Conservation (phyloP, 2,329 filamentous ascomycete genomes). For the Epicoccum sorghinum region DNA sequence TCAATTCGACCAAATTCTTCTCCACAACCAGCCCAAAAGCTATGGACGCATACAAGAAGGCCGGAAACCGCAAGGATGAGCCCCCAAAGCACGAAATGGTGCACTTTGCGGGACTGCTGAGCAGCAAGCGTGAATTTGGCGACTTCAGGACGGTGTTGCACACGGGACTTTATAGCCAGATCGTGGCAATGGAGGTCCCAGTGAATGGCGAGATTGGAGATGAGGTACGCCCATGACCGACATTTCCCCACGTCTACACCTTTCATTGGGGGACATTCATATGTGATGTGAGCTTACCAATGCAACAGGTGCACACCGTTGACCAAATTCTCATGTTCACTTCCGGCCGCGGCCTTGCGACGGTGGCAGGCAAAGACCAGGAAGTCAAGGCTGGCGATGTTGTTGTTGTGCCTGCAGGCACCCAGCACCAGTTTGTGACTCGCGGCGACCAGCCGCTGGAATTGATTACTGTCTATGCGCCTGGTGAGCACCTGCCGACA, state of each 20-base stretch:
- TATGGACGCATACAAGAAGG: constrained; percentile 33
- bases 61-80: constrained; percentile 34
- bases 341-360: constrained; percentile 63
- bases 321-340: constrained; percentile 71
- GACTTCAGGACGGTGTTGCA: constrained; percentile 68
- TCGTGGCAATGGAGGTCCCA: constrained; percentile 70
- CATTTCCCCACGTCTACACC: neutral
- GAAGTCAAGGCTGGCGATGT: constrained; percentile 62
- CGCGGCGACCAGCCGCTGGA: constrained; percentile 64
- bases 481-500: constrained; percentile 65
- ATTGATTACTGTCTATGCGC: constrained; percentile 67
- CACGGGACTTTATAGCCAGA: constrained; percentile 66
- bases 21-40: constrained; percentile 11
- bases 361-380: constrained; percentile 64
- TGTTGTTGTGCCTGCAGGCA: constrained; percentile 68
- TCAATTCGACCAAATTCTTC: neutral
- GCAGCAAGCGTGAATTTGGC: constrained; percentile 60
- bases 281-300: neutral
- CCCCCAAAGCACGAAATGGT: constrained; percentile 58
- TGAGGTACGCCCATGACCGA: constrained; percentile 53
- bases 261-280: neutral
- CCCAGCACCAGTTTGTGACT: constrained; percentile 70
- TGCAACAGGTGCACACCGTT: constrained; percentile 58
- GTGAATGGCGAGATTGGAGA: constrained; percentile 70
- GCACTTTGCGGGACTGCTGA: constrained; percentile 65